These are phyloP conservation scores for Verbascum thapsus DNA, from an alignment of 257 asterid species.

Conservation along the genomic window DNA sequence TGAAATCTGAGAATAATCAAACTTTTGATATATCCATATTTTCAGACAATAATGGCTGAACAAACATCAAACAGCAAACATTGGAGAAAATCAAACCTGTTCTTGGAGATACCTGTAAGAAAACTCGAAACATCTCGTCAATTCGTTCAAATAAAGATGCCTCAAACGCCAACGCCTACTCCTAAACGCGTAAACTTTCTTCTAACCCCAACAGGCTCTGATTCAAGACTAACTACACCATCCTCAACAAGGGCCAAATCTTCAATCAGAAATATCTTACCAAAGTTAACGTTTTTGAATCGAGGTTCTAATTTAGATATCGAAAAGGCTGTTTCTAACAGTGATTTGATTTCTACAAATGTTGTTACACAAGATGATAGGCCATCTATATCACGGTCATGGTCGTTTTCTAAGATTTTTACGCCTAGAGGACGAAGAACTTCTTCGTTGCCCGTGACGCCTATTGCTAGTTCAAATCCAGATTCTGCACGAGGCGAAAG, in stretches of 20 bases:
- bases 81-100: conserved; percentile 76
- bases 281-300: conserved; percentile 58
- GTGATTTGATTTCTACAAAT: conserved; percentile 47
- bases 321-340: conserved; percentile 45
- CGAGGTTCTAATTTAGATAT: conserved; percentile 44
- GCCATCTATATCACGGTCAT: conserved; percentile 59
- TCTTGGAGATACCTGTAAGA: conserved; percentile 73
- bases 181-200: conserved; percentile 79
- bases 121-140: conserved; percentile 48
- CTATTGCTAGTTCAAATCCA: conserved; percentile 43
- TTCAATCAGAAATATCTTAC: conserved; percentile 58
- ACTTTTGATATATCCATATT: not conserved
- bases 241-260: conserved; percentile 51
- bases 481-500: conserved; percentile 52
- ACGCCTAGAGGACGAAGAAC: conserved; percentile 71
- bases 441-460: conserved; percentile 74
- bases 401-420: conserved; percentile 73
- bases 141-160: conserved; percentile 68
- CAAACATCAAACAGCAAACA: conserved; percentile 57
- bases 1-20: not conserved
- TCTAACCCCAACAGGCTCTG: conserved; percentile 58
- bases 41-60: conserved; percentile 48
- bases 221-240: conserved; percentile 53
- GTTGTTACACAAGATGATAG: conserved; percentile 45
- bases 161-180: conserved; percentile 73